Conservation (phyloP, 1,284 basidiomycete genomes). For the Puccinia horiana region DNA sequence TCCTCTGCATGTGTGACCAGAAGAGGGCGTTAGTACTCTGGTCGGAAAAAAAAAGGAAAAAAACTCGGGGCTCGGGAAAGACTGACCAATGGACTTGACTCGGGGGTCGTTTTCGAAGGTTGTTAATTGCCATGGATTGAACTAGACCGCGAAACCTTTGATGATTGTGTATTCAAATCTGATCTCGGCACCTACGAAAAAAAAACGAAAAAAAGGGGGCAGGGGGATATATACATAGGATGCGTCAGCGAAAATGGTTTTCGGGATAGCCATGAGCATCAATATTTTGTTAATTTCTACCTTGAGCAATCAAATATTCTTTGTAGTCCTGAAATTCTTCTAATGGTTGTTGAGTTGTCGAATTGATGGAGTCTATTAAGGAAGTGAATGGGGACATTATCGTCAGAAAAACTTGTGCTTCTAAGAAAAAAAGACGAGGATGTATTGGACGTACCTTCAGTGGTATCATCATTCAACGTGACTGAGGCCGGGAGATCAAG, state of each 20-base stretch:
- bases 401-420: not conserved
- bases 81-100: not conserved
- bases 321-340: not conserved
- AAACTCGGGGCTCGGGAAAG: not conserved
- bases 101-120: not conserved
- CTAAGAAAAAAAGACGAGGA: not conserved
- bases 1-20: not conserved
- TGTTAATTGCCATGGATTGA: not conserved
- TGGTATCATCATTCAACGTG: not conserved
- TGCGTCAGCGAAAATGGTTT: too few species aligned
- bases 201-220: not conserved
- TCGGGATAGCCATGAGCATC: too few species aligned
- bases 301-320: not conserved
- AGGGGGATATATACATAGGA: too few species aligned
- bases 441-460: not conserved
- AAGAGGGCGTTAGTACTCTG: not conserved
- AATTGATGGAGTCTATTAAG: not conserved
- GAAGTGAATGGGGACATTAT: too few species aligned
- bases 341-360: not conserved
- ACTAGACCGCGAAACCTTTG: not conserved
- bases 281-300: not conserved
- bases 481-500: too few species aligned
- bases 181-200: not conserved
- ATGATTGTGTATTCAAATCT: constrained; percentile 2
- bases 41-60: not conserved